A percentile compares a stretch with the other conserved stretches of the same genome.
phyloP scores from a whole-genome alignment of 768 basidiomycete genomes.

The Leccinum boreale region DNA sequence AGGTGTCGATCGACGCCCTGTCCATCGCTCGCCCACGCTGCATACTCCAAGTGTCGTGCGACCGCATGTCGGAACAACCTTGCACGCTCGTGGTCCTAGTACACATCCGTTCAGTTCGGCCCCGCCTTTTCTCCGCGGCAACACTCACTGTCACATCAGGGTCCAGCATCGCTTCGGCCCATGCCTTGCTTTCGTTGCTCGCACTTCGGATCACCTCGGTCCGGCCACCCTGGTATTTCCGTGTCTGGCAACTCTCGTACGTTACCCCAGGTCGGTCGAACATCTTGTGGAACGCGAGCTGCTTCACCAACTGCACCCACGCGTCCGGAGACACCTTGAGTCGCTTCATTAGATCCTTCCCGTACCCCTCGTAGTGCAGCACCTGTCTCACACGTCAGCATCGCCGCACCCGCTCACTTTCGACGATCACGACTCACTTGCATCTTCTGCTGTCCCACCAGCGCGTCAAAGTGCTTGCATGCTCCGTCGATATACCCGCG shows the following conservation, averaged over 20 bases:
- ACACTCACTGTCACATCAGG: conserved; percentile 43
- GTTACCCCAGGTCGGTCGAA: conserved; percentile 69
- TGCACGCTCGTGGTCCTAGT: conserved; percentile 54
- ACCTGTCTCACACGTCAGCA: conserved; percentile 42
- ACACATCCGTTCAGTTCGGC: conserved; percentile 3
- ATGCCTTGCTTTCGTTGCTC: conserved; percentile 78
- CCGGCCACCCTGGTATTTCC: conserved; percentile 85
- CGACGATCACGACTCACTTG: conserved; percentile 32
- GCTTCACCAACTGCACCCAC: conserved; percentile 93
- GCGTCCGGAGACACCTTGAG: conserved; percentile 88
- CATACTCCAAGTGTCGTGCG: conserved; percentile 81
- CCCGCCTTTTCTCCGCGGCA: not conserved
- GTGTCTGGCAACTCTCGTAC: conserved; percentile 94
- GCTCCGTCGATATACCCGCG: conserved; percentile 53
- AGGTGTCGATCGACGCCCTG: conserved; percentile 95
- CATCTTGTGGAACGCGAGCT: conserved; percentile 93
- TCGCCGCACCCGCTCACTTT: not conserved
- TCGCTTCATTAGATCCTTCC: conserved; percentile 81
- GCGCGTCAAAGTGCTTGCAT: conserved; percentile 66
- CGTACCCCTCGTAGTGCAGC: conserved; percentile 84
- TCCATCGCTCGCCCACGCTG: conserved; percentile 88
- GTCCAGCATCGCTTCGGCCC: conserved; percentile 87
- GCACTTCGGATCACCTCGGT: conserved; percentile 94
- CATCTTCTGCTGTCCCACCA: conserved; percentile 78
- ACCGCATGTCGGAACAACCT: conserved; percentile 73